Base-by-base conservation (phyloP, 2,329 filamentous ascomycete genomes). In the Emergomyces orientalis region DNA sequence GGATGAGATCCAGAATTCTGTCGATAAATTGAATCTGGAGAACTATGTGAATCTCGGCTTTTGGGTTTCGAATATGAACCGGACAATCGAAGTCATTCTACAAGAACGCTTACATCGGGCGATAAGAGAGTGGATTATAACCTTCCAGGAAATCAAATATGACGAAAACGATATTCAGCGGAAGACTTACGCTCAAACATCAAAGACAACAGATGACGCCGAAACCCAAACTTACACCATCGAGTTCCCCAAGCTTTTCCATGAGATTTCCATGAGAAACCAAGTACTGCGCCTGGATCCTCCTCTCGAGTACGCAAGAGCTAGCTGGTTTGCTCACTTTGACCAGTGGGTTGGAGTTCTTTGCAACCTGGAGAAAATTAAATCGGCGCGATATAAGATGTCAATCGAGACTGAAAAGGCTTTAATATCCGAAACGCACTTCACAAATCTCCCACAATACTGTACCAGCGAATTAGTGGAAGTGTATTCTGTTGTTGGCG, bases 271-370 rank as follows among this genome's bases (percentile, higher is more conserved):
- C 6, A 99, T 99, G 91, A 89, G 90, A 39, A 97, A 97, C 70
- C 94, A 99, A 75, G 89, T 97, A 67, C 96, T 99, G 68, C 96
- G 96, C 71, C 84, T 99, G 32, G 94, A 97, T 61, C 95, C 94
- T 3, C 94, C 94, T 5, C 81, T 97, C 60, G 91, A 96, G 73
- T 94, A 88, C 73, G 92, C 94, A 19, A 86, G 92, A 67, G 92
- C 93, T 14, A 93, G 88, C 72, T 99, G 95, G 94, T 90, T 96
- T 72, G 82, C 88, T 22, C 92, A 97, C 69, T 82, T 99, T 49
- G 92, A 97, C 69, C 85, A 91, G 41, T 99, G 94, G 94, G 84
- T 99, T 43, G 92, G 90, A 47, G 84, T 95, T 63, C 88, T 96
- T 54, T 97, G 94, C 78, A 93, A 94, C 69, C 82, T 97, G 52